phyloP scores from a whole-genome alignment of 768 basidiomycete species.

The Scleroderma bovista region DNA sequence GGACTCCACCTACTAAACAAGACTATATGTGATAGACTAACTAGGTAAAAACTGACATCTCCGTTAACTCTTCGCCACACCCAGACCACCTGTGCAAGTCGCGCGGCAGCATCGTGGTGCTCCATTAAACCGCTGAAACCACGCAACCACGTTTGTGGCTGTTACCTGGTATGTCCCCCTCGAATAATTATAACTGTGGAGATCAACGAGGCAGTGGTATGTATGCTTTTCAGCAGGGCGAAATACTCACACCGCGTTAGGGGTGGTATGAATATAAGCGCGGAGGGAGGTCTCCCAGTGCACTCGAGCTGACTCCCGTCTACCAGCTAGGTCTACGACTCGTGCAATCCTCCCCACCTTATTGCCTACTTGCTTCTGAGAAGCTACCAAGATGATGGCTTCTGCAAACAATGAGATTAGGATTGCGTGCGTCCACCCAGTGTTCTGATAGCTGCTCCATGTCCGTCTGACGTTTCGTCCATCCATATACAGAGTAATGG shows the following conservation, averaged over 20 bases:
- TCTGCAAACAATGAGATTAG: conserved; percentile 24
- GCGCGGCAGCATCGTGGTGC: conserved; percentile 23
- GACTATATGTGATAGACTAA: background rate
- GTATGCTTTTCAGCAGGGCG: background rate
- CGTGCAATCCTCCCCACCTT: background rate
- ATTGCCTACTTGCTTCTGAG: background rate
- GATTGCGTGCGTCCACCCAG: conserved; percentile 23
- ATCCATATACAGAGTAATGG: conserved; percentile 32
- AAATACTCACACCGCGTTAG: background rate
- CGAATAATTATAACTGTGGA: too few relatives aligned
- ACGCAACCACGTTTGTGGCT: too few relatives aligned
- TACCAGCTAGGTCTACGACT: background rate
- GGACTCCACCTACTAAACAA: background rate
- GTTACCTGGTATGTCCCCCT: too few relatives aligned
- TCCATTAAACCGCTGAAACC: background rate
- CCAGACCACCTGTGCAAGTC: conserved; percentile 1
- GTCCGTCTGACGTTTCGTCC: background rate
- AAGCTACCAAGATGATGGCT: conserved; percentile 19
- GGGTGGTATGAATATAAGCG: conserved; percentile 4
- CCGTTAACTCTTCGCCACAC: background rate
- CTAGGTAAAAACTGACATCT: background rate
- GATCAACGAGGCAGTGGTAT: background rate
- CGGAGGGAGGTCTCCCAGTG: background rate
- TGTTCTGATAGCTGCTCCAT: background rate
- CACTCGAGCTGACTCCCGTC: background rate